Percentiles rank a stretch among this genome's conserved stretches.
phyloP scores from a whole-genome alignment of 2,329 filamentous ascomycete species.

The Hymenoscyphus linearis region DNA sequence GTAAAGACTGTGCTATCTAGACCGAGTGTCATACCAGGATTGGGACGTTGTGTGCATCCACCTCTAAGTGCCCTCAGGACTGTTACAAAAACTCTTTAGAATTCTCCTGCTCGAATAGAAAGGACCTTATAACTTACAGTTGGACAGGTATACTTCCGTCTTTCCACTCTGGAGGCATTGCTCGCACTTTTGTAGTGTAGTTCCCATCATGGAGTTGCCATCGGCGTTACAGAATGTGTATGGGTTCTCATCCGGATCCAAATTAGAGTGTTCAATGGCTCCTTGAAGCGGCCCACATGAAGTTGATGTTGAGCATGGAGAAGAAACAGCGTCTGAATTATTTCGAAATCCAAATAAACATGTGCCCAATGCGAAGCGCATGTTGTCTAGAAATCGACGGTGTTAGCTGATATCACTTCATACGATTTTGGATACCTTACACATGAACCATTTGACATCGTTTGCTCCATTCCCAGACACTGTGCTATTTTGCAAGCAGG shows the following conservation, averaged over 20 bases:
- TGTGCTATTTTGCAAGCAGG: constrained; percentile 29
- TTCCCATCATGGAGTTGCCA: constrained; percentile 17
- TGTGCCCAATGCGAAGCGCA: constrained; percentile 26
- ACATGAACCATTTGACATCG: constrained; percentile 29
- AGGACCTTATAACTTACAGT: constrained; percentile 13
- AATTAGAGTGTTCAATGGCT: constrained; percentile 23
- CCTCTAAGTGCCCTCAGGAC: constrained; percentile 26
- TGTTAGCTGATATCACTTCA: constrained; percentile 1
- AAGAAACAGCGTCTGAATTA: constrained; percentile 18
- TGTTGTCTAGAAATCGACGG: constrained; percentile 24
- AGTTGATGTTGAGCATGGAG: constrained; percentile 23
- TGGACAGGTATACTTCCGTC: constrained; percentile 17
- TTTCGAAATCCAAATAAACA: constrained; percentile 27
- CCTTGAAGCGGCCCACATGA: constrained; percentile 24
- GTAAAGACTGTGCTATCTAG: constrained; percentile 27
- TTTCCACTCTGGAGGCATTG: constrained; percentile 12
- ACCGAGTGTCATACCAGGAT: constrained; percentile 19
- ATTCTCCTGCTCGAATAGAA: background rate
- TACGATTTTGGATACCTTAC: constrained; percentile 19
- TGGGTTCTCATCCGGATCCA: constrained; percentile 13
- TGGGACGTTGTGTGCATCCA: constrained; percentile 26
- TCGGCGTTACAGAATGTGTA: constrained; percentile 28
- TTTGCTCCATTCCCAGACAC: constrained; percentile 17
- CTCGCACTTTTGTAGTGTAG: constrained; percentile 8
- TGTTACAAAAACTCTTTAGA: constrained; percentile 10